A percentile compares a stretch with the other conserved stretches of the same genome.
These are phyloP conservation scores for Sphaerobolus stellatus DNA, from an alignment of 1,284 basidiomycete genomes.

Conservation along the genomic window DNA sequence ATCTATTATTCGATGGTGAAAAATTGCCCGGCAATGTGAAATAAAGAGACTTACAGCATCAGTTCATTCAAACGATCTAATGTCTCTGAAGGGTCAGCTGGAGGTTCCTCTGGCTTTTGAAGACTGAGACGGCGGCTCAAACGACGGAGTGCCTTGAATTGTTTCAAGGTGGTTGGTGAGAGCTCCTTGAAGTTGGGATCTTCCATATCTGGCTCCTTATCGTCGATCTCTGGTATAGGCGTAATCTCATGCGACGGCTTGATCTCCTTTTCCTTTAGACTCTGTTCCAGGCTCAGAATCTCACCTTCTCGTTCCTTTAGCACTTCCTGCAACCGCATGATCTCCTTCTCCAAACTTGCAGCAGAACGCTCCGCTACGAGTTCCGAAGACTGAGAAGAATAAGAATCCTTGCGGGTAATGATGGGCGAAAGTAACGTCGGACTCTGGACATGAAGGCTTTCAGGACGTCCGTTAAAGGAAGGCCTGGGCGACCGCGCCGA, in stretches of 20 bases:
- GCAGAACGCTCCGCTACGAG: conserved; percentile 54
- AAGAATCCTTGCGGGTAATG: conserved; percentile 2
- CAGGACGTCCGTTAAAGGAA: conserved; percentile 41
- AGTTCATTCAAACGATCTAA: conserved; percentile 79
- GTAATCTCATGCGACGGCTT: conserved; percentile 20
- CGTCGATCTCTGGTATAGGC: conserved; percentile 18
- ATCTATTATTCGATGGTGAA: conserved; percentile 42
- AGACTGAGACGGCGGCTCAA: conserved; percentile 7
- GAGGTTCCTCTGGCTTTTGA: conserved; percentile 21
- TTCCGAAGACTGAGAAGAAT: neutral
- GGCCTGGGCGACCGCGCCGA: conserved; percentile 83
- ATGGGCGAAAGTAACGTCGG: conserved; percentile 7
- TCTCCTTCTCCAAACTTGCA: conserved; percentile 85
- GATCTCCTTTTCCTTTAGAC: conserved; percentile 52
- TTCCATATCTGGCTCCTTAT: conserved; percentile 18
- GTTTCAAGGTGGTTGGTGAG: conserved; percentile 66
- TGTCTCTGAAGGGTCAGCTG: conserved; percentile 62
- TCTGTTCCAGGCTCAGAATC: conserved; percentile 73
- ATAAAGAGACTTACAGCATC: conserved; percentile 64
- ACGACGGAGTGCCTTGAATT: conserved; percentile 66
- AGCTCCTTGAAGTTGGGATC: conserved; percentile 38
- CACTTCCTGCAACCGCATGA: conserved; percentile 87
- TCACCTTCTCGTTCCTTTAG: conserved; percentile 86
- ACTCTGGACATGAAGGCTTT: conserved; percentile 10
- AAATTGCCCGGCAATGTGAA: neutral